phyloP scores from a whole-genome alignment of 257 asterid species.

The Ballota nigra region DNA sequence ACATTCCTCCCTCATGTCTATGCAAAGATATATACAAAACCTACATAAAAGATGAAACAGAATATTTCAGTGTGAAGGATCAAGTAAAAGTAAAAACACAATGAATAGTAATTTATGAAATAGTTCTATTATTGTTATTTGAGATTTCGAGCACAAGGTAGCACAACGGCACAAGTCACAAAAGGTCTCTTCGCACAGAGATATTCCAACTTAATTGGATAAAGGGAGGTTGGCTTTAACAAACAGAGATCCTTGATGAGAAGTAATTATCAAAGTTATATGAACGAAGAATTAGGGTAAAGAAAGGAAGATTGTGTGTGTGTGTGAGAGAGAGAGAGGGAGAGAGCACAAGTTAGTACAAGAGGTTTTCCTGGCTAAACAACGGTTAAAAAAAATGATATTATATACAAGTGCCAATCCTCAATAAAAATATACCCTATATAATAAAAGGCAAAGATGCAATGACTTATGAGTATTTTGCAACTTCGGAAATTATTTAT shows the following conservation, averaged over 20 bases:
- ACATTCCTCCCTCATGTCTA: slow-evolving; percentile 90
- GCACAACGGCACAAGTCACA: slow-evolving; percentile 9
- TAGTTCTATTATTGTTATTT: not conserved
- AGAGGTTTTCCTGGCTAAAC: no score
- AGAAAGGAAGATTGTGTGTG: no score
- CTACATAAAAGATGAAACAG: slow-evolving; percentile 36
- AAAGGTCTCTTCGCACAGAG: not conserved
- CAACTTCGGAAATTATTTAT: slow-evolving; percentile 1
- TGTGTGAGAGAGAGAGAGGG: no score
- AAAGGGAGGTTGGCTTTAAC: not conserved
- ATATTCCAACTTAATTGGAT: not conserved
- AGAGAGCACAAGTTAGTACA: no score
- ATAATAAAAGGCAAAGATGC: not conserved
- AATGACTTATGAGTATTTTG: not conserved
- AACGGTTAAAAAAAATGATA: no score
- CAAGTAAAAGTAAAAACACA: slow-evolving; percentile 4
- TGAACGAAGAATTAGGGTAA: no score
- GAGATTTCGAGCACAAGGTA: not conserved
- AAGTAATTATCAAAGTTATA: no score
- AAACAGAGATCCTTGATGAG: no score
- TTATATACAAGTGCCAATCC: no score
- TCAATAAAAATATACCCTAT: no score
- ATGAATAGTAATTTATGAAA: slow-evolving; percentile 18
- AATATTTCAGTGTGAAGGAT: not conserved
- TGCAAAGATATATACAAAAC: slow-evolving; percentile 94